Evolutionary conservation across 225 moss, liverwort and hornwort species (phyloP), one percentile per base, ranked within the genome.

Genomic region (Physcomitrium patens): DNA sequence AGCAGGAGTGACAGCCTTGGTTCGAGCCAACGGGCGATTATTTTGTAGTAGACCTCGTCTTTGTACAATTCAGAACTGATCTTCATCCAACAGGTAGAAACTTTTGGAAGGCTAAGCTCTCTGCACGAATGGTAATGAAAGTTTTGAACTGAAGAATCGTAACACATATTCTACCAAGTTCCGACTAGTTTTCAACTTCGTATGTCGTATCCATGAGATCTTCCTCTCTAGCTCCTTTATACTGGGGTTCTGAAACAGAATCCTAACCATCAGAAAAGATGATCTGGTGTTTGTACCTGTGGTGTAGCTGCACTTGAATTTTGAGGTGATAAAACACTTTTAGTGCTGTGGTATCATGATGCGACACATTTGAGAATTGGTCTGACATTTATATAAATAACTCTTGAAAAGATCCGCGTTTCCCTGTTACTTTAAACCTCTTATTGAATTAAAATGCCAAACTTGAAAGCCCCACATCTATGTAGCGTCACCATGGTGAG

Each of bases 11-110:
- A 80, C 86, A 76, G 80, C 92, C 17, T 28, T 95, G 48, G 88
- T 92, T 69, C 89, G 86, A 77, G 71, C 75, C 3, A 92, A 88
- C 48, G 91, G 95, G 65, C 82, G 91, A 60, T 78, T 89, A 45
- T 89, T 95, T 59, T 92, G 92, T 63, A 88, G 87, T 86, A 81
- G 92, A 84, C 92, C 89, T 68, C 82, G 79, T 31, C 85, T 92
- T 12, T 95, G 92, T 49, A 70, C 70, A 71, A 66, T 72, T 72
- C 76, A 71, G 61, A 54, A 46, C 60, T 76, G 47, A 61, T 59
- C 28, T 70, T 18, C 19, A 60, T 20, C 27, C 37, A 9, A 4
- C 28, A 20, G 48, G 24, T 20, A 76, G 42, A 51, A 28, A 11
- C 45, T 8, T 57, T 62, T 44, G 47, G 58, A 10, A 24, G 28